Base-by-base conservation (phyloP, 2,329 filamentous ascomycete genomes). In the Colletotrichum lini region DNA sequence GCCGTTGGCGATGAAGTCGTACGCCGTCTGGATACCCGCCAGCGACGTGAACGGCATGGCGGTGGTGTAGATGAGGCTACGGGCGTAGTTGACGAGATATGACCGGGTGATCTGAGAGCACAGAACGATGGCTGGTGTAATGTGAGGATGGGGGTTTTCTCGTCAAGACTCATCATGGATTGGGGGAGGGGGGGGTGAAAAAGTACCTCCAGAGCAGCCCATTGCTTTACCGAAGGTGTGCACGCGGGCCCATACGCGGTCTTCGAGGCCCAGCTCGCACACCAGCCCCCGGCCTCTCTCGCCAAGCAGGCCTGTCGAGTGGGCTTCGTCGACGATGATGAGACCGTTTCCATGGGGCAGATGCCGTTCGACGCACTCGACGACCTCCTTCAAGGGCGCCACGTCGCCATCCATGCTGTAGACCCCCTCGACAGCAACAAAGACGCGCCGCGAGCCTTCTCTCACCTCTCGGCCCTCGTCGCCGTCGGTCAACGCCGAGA, bases 401-500 rank as follows among this genome's bases (percentile, higher is more conserved):
- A 94, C 81, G 74, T 95, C 93, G 0, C 94, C 94, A 64, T 96
- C 93, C 94, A 96, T 96, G 78, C 92, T 95, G 79, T 96, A 96
- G 0, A 94, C 84, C 0, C 87, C 89, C 74, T 94, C 92, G 0
- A 94, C 84, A 0, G 89, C 89, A n/a, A 94, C 79, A 74, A 94
- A 93, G 3, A 94, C 85, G 73, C 89, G 91, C 0, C 77, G 77
- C 1, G 77, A 69, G 0, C 88, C 87, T 0, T 73, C 62, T 0
- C 54, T 54, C 0, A 89, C 63, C 57, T 65, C 64, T 0, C 67
- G 70, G 18, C 83, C 80, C 6, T 80, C 75, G 0, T 82, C 76
- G 2, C 80, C 80, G 0, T 79, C 56, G 3, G 81, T 73, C 3
- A 88, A 73, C 2, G 68, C 74, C 0, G 71, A 56, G 3, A 82